Percentiles rank a stretch among this genome's conserved stretches.
phyloP scores from a whole-genome alignment of 257 asterid species.

The Orobanche coerulescens region DNA sequence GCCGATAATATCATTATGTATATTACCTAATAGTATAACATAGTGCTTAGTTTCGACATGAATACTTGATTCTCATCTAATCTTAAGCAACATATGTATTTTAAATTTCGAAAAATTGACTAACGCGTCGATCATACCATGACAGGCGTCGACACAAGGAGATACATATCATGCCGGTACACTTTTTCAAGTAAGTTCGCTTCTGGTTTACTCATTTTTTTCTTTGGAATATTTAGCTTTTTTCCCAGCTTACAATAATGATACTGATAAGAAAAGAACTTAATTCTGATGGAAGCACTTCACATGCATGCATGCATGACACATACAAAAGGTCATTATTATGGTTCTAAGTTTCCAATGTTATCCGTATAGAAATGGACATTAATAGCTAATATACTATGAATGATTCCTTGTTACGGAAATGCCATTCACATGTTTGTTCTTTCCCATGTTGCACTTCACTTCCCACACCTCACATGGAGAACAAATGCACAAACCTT shows the following conservation, averaged over 20 bases:
- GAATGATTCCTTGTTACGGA: constrained; percentile 27
- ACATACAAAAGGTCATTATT: constrained; percentile 13
- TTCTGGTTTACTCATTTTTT: constrained; percentile 7
- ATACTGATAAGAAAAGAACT: constrained; percentile 22
- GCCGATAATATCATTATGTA: no score
- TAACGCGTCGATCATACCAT: neutral
- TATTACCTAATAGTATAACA: no score
- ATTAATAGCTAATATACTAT: constrained; percentile 9
- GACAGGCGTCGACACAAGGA: no score
- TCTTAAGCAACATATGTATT: no score
- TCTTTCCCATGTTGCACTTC: neutral
- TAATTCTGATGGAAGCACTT: constrained; percentile 22
- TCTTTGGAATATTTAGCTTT: constrained; percentile 34
- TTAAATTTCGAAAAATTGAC: neutral
- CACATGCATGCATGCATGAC: constrained; percentile 27
- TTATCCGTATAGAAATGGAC: constrained; percentile 35
- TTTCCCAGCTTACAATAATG: constrained; percentile 23
- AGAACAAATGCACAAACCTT: constrained; percentile 23
- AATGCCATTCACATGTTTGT: constrained; percentile 20
- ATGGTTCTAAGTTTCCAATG: constrained; percentile 35
- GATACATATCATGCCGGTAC: no score
- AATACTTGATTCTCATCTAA: no score
- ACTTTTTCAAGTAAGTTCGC: no score
- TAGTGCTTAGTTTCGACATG: no score
- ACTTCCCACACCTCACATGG: constrained; percentile 28